Evolutionary conservation across 2,329 filamentous ascomycete species (phyloP), one percentile per base, ranked within the genome.

Genomic region (Arachnomyces sp.): DNA sequence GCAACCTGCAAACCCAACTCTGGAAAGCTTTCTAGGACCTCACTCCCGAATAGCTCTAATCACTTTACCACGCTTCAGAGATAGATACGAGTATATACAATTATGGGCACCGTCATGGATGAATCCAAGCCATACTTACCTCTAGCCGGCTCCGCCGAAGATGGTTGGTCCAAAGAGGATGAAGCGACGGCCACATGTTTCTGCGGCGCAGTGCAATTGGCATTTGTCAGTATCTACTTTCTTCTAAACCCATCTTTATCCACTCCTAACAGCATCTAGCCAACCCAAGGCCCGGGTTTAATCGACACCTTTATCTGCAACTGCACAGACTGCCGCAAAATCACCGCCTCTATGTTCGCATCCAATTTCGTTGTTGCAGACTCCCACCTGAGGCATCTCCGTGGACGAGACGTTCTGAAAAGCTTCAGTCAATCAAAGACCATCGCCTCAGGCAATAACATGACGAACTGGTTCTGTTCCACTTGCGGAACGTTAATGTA

Each of bases 401-500:
- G 75, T 9, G 77, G 77, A 7, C 56, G 60, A 3, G 69, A 74
- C 1, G 71, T 68, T 18, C 63, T 80, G 9, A 73, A 55, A 13
- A 46, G 51, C 1, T 80, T 60, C 42, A 47, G 52, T 3, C 71
- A 78, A 48, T 50, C 49, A 2, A 52, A 60, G n/a, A 77, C 75
- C 0, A 68, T 75, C 31, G 62, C 46, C 0, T 64, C 66, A 0
- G 65, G 65, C 2, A 65, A 69, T 39, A 55, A 36, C 5, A 83
- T 82, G 78, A 73, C 72, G 6, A 81, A 82, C 50, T 63, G 68
- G 52, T 83, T 82, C 56, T 83, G 79, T 48, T 59, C 52, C 0
- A 72, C 63, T 0, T 83, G 79, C 51, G 78, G 79, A 0, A 72
- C 71, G 0, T 65, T 81, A 3, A 73, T 82, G 75, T 81, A 79